A percentile compares a stretch with the other conserved stretches of the same genome.
These are phyloP conservation scores for Solanum appendiculatum DNA, from an alignment of 257 asterid species.

Conservation along the genomic window DNA sequence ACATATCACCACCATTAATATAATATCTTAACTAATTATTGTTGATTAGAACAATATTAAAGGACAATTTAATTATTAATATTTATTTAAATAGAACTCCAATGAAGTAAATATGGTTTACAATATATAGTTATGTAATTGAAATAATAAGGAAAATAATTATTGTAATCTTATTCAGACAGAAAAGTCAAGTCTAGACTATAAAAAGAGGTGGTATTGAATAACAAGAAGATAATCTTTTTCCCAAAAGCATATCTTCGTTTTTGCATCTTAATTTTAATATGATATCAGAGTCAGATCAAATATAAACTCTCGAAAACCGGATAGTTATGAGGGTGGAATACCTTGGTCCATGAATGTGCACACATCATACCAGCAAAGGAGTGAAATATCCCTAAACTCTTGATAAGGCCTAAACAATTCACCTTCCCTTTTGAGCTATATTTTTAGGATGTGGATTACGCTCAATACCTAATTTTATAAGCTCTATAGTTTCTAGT, in stretches of 20 bases:
- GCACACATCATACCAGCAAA: background rate
- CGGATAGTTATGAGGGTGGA: background rate
- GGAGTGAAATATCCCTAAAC: background rate
- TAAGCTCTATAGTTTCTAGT: no score
- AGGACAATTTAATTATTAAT: background rate
- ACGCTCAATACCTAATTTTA: background rate
- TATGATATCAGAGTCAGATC: no score
- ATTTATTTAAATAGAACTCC: background rate
- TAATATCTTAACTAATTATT: background rate
- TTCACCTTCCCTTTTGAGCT: no score
- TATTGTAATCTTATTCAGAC: no score
- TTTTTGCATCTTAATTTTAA: no score
- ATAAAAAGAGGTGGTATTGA: no score
- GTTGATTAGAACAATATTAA: background rate
- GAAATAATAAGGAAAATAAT: no score
- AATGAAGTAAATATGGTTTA: background rate
- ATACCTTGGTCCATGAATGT: background rate
- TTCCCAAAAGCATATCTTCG: no score
- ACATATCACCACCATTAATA: background rate
- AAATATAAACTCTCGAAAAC: no score
- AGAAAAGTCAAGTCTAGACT: no score
- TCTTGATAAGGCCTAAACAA: background rate
- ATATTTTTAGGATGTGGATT: background rate
- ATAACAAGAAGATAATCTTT: no score
- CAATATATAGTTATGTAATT: no score